Percentiles rank a stretch among this genome's conserved stretches.
phyloP scores from a whole-genome alignment of 768 basidiomycete species.

The Psilocybe subaeruginosa region DNA sequence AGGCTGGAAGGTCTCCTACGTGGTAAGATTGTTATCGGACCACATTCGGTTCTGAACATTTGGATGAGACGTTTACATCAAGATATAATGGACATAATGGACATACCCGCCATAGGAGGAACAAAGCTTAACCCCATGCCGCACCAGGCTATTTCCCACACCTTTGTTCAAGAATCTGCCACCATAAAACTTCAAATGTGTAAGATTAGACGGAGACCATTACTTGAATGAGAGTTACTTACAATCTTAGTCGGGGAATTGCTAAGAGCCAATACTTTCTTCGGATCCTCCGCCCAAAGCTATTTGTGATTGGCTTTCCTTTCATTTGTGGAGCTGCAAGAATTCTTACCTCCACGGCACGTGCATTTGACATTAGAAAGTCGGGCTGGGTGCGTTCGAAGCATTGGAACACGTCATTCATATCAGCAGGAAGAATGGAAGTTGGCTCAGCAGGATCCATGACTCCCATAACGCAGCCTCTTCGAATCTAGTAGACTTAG shows the following conservation, averaged over 20 bases:
- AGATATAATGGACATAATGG: background rate
- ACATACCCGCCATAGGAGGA: conserved; percentile 6
- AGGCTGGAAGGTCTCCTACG: background rate
- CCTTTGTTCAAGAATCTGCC: conserved; percentile 8
- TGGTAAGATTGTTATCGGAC: conserved; percentile 4
- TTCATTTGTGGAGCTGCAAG: no score
- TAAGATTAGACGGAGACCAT: background rate
- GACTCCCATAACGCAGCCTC: background rate
- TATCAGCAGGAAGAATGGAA: background rate
- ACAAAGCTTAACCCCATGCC: conserved; percentile 1
- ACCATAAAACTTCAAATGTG: conserved; percentile 1
- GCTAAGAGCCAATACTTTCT: background rate
- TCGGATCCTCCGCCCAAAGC: conserved; percentile 8
- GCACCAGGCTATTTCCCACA: conserved; percentile 2
- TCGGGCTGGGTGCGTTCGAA: background rate
- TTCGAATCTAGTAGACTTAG: background rate
- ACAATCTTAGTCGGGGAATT: background rate
- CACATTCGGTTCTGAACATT: background rate
- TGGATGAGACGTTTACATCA: background rate
- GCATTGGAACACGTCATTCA: background rate
- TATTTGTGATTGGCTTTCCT: background rate
- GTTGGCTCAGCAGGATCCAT: background rate
- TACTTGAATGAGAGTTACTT: background rate
- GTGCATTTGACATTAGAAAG: background rate
- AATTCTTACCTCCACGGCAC: conserved; percentile 3